Evolutionary conservation across 148 eudicot genomes (phyloP).

Genomic region (Rhododendron griersonianum): DNA sequence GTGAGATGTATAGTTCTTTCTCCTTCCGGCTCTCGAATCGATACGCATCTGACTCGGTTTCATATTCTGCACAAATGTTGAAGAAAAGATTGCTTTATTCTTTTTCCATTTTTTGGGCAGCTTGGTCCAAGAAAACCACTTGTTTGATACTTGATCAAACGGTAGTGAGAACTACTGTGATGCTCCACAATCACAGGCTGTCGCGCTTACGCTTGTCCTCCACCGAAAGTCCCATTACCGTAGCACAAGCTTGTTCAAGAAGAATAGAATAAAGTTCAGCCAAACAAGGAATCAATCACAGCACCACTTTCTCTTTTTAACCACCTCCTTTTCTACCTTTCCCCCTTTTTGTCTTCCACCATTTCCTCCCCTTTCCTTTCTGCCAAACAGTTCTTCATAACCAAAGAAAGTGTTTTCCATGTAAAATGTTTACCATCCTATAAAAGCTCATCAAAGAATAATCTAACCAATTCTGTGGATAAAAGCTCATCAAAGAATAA

Average conservation of each 20-base stretch:
- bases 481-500: too few relatives aligned
- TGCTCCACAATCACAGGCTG: not conserved
- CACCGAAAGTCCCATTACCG: constrained; percentile 16
- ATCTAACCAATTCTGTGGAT: too few relatives aligned
- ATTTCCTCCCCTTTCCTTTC: not conserved
- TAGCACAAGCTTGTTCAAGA: not conserved
- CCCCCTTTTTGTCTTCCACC: not conserved
- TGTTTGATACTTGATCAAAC: not conserved
- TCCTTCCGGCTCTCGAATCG: not conserved
- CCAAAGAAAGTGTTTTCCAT: not conserved
- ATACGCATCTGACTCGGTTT: not conserved
- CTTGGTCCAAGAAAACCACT: not conserved
- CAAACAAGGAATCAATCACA: constrained; percentile 16
- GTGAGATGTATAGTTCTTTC: not conserved
- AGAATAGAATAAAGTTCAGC: constrained; percentile 18
- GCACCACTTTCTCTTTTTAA: constrained; percentile 6
- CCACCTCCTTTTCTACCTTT: not conserved
- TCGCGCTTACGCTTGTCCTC: not conserved
- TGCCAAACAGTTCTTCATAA: not conserved
- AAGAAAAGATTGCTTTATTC: not conserved
- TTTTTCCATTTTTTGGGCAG: not conserved
- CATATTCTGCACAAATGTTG: not conserved
- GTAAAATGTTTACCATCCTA: too few relatives aligned
- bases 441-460: too few relatives aligned
- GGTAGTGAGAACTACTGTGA: constrained; percentile 6